Evolutionary conservation across 768 basidiomycete species (phyloP).

Genomic region (Lactifluus pinguis): DNA sequence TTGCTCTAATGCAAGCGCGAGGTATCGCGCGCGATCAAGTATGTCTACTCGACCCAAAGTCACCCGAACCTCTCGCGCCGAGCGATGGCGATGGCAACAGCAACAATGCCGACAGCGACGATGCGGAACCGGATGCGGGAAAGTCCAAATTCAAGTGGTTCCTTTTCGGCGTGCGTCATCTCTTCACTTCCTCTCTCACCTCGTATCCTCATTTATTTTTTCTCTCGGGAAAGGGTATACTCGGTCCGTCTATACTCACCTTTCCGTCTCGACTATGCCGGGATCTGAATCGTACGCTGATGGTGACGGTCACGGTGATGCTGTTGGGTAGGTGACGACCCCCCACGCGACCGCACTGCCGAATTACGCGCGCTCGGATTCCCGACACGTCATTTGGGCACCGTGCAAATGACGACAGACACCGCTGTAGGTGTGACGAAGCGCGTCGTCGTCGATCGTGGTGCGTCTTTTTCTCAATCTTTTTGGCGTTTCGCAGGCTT

Average conservation of each 20-base stretch:
- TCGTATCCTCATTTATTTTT: not conserved
- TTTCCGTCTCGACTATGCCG: not conserved
- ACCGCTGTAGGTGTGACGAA: constrained; percentile 92
- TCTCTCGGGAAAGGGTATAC: constrained; percentile 40
- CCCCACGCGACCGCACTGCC: constrained; percentile 85
- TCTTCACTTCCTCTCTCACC: not conserved
- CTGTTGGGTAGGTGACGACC: constrained; percentile 69
- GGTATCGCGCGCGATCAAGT: constrained; percentile 46
- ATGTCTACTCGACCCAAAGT: constrained; percentile 92
- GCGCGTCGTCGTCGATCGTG: constrained; percentile 63
- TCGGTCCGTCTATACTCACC: constrained; percentile 32
- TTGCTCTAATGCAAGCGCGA: constrained; percentile 46
- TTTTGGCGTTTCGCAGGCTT: not conserved
- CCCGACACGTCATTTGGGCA: constrained; percentile 74
- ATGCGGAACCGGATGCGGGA: constrained; percentile 23
- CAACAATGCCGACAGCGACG: not conserved
- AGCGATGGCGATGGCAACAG: constrained; percentile 49
- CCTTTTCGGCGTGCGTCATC: constrained; percentile 70
- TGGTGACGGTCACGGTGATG: not conserved
- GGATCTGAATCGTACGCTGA: not conserved
- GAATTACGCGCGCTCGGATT: constrained; percentile 85
- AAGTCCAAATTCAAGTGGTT: constrained; percentile 79
- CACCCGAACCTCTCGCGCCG: constrained; percentile 56
- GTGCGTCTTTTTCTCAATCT: constrained; percentile 27
- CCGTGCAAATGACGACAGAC: constrained; percentile 97